Evolutionary conservation across 1,284 basidiomycete species (phyloP), one percentile per base, ranked within the genome.

Genomic region (Leccinum subspadiceum): DNA sequence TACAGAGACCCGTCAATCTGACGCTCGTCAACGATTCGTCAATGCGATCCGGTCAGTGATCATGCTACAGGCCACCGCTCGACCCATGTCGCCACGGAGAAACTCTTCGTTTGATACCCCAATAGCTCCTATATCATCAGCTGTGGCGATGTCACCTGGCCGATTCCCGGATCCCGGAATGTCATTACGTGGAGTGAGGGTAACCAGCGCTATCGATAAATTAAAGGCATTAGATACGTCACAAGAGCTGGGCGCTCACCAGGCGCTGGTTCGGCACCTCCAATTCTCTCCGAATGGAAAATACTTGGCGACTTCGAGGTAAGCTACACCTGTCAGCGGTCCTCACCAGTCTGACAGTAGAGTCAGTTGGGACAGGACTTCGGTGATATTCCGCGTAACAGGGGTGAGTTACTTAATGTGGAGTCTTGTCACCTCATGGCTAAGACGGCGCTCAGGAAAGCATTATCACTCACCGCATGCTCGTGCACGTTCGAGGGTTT

Each of bases 401-500:
- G 85, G 82, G 57, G 87, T 86, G 69, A 68, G 80, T 73, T 60
- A 57, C 59, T 10, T 29, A 53, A 58, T 31, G 53, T 46, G 55
- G 48, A 56, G 49, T 29, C 49, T 37, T 24, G 12, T 55, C 22
- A 17, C 62, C 66, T 64, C 55, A 31, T 59, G 39, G 39, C 52
- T 68, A n/a, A 70, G 56, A 60, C 13, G 41, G 49, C 31, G 26
- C 12, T 33, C 55, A 86, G 84, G 80, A 87, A 61, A 80, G 82
- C 29, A 79, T 88, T 59, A 74, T 77, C 9, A 78, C 81, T 5
- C 87, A 90, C 69, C 83, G 86, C 58, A 80, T 33, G 31, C 80
- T 92, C 12, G 86, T 85, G 3, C 89, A 92, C 68, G 79, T 87
- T 22, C 82, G 84, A 68, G 88, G 89, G 24, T 91, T 92, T 67